Evolutionary conservation across 1,284 basidiomycete species (phyloP), one percentile per base, ranked within the genome.

Genomic region (Trametes pubescens): DNA sequence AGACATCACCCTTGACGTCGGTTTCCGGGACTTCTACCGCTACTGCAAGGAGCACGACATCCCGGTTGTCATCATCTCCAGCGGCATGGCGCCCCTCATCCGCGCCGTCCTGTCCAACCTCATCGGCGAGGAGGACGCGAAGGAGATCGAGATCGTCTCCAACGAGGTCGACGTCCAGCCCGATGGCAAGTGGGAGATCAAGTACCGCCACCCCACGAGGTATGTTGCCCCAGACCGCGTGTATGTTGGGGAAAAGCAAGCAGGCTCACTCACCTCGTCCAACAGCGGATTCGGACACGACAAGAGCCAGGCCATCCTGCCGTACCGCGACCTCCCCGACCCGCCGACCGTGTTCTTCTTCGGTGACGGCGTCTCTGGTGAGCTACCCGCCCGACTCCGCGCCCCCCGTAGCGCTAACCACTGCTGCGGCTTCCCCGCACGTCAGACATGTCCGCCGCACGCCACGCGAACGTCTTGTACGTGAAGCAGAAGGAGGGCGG

Each of bases 41-140:
- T 97, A 90, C 86, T 94, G 92, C 79, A 90, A 91, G 73, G 78
- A 77, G 2, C 82, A 88, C 62, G 89, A 89, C 68, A 86, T 97
- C 54, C 95, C 95, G 16, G 84, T 98, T 64, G 91, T 97, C 66
- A 95, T 98, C 73, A 94, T 98, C 51, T 97, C 95, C 4, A 95
- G 93, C 67, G 96, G 95, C 34, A 98, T 98, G 95, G 88, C 89
- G 14, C 95, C 95, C 14, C 86, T 92, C 69, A 98, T 98, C 71
- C 92, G 93, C 52, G 92, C 92, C 0, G 92, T 97, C 6, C 83
- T 98, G 32, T 87, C 88, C 43, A 91, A 89, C 64, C 86, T 94
- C 57, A 81, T 96, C 56, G 92, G 90, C 13, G 84, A 88, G 44
- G 85, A 90, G 67, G 87, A 88, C 49, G 90, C 93, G 1, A 78